Base-by-base conservation (phyloP, 176 grass and related monocot genomes). In the Echinochloa phyllopogon region DNA sequence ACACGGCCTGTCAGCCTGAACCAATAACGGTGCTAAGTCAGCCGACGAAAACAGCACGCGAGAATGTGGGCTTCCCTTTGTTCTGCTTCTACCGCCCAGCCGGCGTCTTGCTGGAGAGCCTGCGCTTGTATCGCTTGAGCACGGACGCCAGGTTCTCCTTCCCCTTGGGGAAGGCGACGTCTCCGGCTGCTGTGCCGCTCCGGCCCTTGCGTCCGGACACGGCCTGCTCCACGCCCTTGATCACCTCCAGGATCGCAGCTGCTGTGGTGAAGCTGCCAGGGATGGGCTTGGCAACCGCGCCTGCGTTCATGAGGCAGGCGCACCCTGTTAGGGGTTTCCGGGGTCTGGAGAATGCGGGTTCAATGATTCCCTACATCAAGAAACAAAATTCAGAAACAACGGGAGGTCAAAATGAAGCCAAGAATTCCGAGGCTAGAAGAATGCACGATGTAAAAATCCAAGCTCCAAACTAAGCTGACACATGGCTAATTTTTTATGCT, bases 141-240 rank as follows among this genome's bases (percentile, higher is more conserved):
- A 96, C 96, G 12, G 96, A 99, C 23, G 89, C 89, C 86, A 99
- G 65, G 91, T 99, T 99, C 74, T 95, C 96, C 81, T 99, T 99
- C 8, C 96, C 96, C 80, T 96, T 99, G 23, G 96, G 93, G 55
- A 99, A 99, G 41, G 96, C 96, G 37, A 99, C 82, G 13, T 99
- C 96, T 52, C 96, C 96, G 8, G 96, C 96, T 23, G 93, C 89
- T 38, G 96, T 99, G 33, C 96, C 96, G 0, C 91, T 96, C 53
- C 96, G 84, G 29, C 96, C 96, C 87, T 94, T 99, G 75, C 96
- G 93, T 8, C 89, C 75, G 0, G 93, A 94, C 24, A 99, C 86
- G 0, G 93, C 76, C 0, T 76, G 63, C 66, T 99, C 96, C 38
- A 99, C 91, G 41, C 89, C 91, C 81, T 88, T 99, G 48, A 99